Evolutionary conservation across 352 stramenopile genomes (phyloP).

Genomic region (Phytophthora pinifolia): DNA sequence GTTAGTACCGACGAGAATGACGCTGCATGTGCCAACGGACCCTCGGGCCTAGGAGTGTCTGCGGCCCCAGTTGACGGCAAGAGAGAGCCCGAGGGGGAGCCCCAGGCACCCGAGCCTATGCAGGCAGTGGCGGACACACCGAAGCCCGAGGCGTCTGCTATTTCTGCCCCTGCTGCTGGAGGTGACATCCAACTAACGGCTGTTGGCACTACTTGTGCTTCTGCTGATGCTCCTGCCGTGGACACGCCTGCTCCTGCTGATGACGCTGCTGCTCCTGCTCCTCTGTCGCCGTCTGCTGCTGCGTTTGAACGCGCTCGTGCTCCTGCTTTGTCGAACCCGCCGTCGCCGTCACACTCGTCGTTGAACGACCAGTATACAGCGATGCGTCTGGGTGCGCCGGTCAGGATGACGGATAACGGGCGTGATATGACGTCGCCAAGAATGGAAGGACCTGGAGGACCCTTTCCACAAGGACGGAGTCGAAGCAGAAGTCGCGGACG

Average conservation of each 20-base stretch:
- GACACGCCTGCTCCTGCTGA: neutral
- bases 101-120: conserved; percentile 16
- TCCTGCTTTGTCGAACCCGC: too few relatives aligned
- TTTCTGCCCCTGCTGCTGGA: conserved; percentile 20
- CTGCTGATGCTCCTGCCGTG: conserved; percentile 6
- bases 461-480: conserved; percentile 16
- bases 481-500: conserved; percentile 43
- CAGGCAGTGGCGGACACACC: conserved; percentile 19
- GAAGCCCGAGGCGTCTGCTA: conserved; percentile 17
- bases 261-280: conserved; percentile 14
- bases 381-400: conserved; percentile 17
- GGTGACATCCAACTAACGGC: conserved; percentile 36
- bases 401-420: conserved; percentile 35
- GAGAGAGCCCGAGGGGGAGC: conserved; percentile 22
- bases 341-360: conserved; percentile 17
- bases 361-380: conserved; percentile 35
- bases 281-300: conserved; percentile 5
- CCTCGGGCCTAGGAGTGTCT: conserved; percentile 24
- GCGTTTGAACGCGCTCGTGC: too few relatives aligned
- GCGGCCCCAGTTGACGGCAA: conserved; percentile 21
- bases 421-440: conserved; percentile 30
- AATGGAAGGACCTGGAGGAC: conserved; percentile 12
- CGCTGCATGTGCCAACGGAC: conserved; percentile 27
- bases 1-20: conserved; percentile 46
- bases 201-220: conserved; percentile 36